Percentiles rank a stretch among this genome's conserved stretches.
Conservation (phyloP, 2,329 filamentous ascomycete species). For the Dothiorella sarmentorum region DNA sequence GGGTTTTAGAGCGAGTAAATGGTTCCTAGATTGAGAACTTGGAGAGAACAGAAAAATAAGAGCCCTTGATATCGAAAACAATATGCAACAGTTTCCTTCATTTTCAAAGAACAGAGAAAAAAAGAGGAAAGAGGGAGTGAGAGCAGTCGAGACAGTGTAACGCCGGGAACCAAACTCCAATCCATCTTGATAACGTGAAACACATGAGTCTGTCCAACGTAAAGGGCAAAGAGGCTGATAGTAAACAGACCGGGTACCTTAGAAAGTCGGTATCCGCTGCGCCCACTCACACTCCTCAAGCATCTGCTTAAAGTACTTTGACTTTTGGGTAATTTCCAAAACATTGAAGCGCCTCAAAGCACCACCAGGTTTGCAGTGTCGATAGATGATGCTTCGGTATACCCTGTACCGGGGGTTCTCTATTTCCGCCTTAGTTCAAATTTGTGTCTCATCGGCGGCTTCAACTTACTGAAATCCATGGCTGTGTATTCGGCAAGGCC, state of each 20-base stretch:
- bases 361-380: constrained; percentile 27
- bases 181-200: too few relatives aligned
- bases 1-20: too few relatives aligned
- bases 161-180: too few relatives aligned
- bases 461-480: constrained; percentile 25
- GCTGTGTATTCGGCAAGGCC: constrained; percentile 25
- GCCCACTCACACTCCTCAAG: constrained; percentile 15
- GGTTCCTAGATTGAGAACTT: too few relatives aligned
- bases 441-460: too few relatives aligned
- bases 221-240: background rate
- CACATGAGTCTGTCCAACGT: too few relatives aligned
- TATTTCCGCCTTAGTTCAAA: background rate
- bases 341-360: constrained; percentile 30
- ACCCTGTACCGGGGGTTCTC: constrained; percentile 24
- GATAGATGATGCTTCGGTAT: constrained; percentile 30
- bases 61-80: too few relatives aligned
- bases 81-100: too few relatives aligned
- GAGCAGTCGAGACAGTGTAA: too few relatives aligned
- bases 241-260: background rate
- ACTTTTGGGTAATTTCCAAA: constrained; percentile 28
- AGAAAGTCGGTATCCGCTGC: constrained; percentile 4
- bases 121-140: too few relatives aligned
- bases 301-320: constrained; percentile 24
- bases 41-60: too few relatives aligned
- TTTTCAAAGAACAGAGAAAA: too few relatives aligned